Evolutionary conservation across 305 asterid genomes (phyloP), one percentile per base, ranked within the genome.

Genomic region (Solanum chacoense): DNA sequence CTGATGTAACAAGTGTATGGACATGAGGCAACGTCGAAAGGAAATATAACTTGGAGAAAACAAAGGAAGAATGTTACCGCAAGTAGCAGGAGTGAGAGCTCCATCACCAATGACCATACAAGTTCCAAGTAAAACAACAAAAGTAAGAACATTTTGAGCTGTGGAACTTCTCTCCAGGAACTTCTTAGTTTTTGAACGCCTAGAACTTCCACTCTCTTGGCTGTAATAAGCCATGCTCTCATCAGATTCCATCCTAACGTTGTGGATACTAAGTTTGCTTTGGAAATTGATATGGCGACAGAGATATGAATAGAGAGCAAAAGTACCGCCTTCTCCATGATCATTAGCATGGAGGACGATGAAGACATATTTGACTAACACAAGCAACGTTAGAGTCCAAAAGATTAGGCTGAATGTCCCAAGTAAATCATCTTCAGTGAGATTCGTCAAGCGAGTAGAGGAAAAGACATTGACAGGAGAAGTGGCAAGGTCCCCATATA

Each of bases 91-190:
- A 13, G 97, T 95, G 28, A 95, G 93, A 36, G 95, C 95, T 86
- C 98, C 98, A 94, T 94, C 98, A 13, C 97, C 98, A 40, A 94
- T 95, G 28, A 95, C 97, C 98, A 95, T 95, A 91, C 96, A 95
- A 73, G 97, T 95, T 34, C 98, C 97, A 14, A 95, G 73, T 88
- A 94, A 90, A 37, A 93, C 98, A 72, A 93, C 26, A 7, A 93
- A 31, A 16, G 94, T 91, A 22, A 95, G 88, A 74, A 89, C 76
- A 40, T 89, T 92, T 6, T 94, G 96, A 8, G 93, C 92, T 50
- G 22, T 71, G 5, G 90, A 31, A 88, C 92, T 94, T 35, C 88
- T 89, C 91, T 94, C 97, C 3, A 95, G 91, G 89, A 91, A 93
- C 24, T 91, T 87, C 89, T 89, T 93, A 3, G 94, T 92, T 92